phyloP scores from a whole-genome alignment of 2,329 filamentous ascomycete species.

The Neoascochyta sp. region DNA sequence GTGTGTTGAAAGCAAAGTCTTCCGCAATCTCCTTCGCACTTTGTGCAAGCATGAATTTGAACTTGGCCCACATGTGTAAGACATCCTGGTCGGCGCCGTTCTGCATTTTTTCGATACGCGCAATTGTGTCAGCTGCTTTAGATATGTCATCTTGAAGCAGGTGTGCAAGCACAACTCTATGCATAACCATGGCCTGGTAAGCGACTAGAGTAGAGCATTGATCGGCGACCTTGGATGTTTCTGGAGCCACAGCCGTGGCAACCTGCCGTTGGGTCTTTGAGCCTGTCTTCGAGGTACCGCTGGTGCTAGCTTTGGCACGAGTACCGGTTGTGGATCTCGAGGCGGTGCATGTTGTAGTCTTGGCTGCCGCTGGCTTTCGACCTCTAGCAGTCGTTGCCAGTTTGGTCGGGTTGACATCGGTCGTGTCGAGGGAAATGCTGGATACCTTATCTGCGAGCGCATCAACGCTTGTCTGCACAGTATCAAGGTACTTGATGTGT shows the following conservation, averaged over 20 bases:
- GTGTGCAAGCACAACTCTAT: conserved; percentile 49
- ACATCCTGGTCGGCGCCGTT: conserved; percentile 42
- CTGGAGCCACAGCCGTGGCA: conserved; percentile 2
- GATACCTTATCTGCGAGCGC: conserved; percentile 44
- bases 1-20: conserved; percentile 81
- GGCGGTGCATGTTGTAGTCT: conserved; percentile 7
- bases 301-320: conserved; percentile 16
- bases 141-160: conserved; percentile 30
- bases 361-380: conserved; percentile 21
- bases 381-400: conserved; percentile 15
- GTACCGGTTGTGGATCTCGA: conserved; percentile 12
- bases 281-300: conserved; percentile 5
- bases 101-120: conserved; percentile 21
- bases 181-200: conserved; percentile 49
- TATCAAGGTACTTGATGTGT: conserved; percentile 27
- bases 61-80: conserved; percentile 58
- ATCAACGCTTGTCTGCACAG: conserved; percentile 27
- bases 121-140: conserved; percentile 27
- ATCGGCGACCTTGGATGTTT: conserved; percentile 17
- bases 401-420: conserved; percentile 6
- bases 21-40: conserved; percentile 69
- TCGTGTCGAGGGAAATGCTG: conserved; percentile 36
- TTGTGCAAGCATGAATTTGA: conserved; percentile 64
- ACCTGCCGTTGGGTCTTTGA: conserved; percentile 12
- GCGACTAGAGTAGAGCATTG: conserved; percentile 41